A percentile compares a stretch with the other conserved stretches of the same genome.
phyloP scores from a whole-genome alignment of 2,329 filamentous ascomycete genomes.

The Penicillium olsonii region DNA sequence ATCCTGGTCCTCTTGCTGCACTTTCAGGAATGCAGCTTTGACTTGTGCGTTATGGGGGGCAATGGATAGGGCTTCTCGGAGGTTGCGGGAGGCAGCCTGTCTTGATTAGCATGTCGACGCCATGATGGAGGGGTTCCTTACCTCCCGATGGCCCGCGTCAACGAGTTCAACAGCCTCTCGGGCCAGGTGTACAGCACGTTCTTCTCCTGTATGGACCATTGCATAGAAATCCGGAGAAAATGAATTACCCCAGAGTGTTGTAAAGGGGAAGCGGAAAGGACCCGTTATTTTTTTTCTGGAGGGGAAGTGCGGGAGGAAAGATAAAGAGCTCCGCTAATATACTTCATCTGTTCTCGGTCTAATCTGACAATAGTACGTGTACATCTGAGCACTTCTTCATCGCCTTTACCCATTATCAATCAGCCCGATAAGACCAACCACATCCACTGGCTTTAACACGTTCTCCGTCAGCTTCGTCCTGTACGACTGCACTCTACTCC shows the following conservation, averaged over 20 bases:
- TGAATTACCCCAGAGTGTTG: not conserved
- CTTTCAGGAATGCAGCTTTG: slow-evolving; percentile 47
- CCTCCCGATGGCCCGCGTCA: slow-evolving; percentile 49
- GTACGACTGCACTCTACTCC: not conserved
- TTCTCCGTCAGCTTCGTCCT: slow-evolving; percentile 16
- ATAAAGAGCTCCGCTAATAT: slow-evolving; percentile 7
- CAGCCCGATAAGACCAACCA: slow-evolving; percentile 35
- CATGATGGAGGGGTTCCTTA: slow-evolving; percentile 24
- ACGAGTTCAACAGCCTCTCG: slow-evolving; percentile 50
- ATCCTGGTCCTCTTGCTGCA: slow-evolving; percentile 44
- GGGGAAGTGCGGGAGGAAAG: slow-evolving; percentile 16
- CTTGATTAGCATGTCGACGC: not conserved
- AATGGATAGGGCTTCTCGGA: slow-evolving; percentile 51
- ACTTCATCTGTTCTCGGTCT: not conserved
- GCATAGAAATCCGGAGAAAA: slow-evolving; percentile 20
- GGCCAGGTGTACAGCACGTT: slow-evolving; percentile 49
- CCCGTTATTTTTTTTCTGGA: slow-evolving; percentile 16
- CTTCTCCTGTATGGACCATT: slow-evolving; percentile 48
- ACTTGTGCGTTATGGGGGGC: slow-evolving; percentile 48
- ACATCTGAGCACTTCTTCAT: slow-evolving; percentile 1
- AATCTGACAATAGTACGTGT: not conserved
- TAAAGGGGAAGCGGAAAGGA: slow-evolving; percentile 1
- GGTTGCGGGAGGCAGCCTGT: slow-evolving; percentile 49
- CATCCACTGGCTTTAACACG: slow-evolving; percentile 27
- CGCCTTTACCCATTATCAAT: slow-evolving; percentile 24